phyloP scores from a whole-genome alignment of 768 basidiomycete species.

The Russula ochroleuca region DNA sequence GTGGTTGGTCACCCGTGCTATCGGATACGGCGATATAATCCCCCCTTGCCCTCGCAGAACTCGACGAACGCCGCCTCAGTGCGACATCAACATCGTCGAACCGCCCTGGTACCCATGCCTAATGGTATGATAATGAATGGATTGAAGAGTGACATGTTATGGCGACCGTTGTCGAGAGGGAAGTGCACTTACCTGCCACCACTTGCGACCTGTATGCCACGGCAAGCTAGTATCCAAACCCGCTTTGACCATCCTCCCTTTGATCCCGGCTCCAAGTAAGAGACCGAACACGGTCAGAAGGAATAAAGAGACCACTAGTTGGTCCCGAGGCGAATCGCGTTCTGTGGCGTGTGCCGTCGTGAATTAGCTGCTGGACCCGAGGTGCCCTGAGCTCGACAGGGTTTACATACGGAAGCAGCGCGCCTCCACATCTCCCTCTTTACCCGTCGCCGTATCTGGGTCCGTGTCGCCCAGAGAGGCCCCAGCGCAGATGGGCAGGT shows the following conservation, averaged over 20 bases:
- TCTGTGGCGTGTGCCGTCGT: conserved; percentile 46
- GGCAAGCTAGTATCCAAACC: conserved; percentile 60
- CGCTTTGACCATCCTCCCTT: conserved; percentile 74
- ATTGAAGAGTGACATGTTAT: conserved; percentile 5
- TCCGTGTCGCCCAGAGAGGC: conserved; percentile 82
- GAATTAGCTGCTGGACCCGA: conserved; percentile 15
- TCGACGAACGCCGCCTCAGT: conserved; percentile 4
- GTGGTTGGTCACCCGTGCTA: background rate
- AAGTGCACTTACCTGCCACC: conserved; percentile 68
- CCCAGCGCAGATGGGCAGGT: conserved; percentile 75
- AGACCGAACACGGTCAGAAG: conserved; percentile 83
- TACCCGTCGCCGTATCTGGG: conserved; percentile 90
- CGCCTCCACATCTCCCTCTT: conserved; percentile 93
- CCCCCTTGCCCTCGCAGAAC: conserved; percentile 8
- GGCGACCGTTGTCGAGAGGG: background rate
- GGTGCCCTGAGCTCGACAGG: background rate
- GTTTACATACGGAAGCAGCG: conserved; percentile 81
- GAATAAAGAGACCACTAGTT: conserved; percentile 88
- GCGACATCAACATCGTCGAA: conserved; percentile 19
- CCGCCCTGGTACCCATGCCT: conserved; percentile 22
- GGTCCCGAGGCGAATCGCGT: conserved; percentile 93
- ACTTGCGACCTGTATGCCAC: conserved; percentile 61
- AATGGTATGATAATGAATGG: conserved; percentile 3
- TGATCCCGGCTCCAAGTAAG: conserved; percentile 78
- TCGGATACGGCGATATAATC: conserved; percentile 19